phyloP scores from a whole-genome alignment of 2,329 filamentous ascomycete species.

The Calonectria montana region DNA sequence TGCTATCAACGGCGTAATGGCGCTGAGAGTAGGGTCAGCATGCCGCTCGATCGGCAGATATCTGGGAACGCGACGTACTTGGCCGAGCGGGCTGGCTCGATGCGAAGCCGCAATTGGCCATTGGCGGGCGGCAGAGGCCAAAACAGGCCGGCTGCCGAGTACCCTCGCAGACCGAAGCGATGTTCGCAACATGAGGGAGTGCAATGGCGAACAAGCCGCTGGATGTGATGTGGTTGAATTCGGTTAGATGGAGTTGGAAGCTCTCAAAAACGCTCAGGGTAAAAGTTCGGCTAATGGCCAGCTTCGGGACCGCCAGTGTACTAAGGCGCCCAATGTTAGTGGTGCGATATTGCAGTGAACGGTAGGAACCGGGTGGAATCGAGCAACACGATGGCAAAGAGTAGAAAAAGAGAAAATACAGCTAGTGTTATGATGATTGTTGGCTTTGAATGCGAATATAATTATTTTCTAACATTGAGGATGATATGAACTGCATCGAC shows the following conservation, averaged over 20 bases:
- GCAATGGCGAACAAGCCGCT: conserved; percentile 55
- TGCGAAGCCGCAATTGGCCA: conserved; percentile 60
- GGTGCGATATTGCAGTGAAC: conserved; percentile 29
- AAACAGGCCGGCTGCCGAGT: conserved; percentile 65
- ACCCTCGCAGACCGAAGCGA: conserved; percentile 74
- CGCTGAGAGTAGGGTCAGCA: conserved; percentile 59
- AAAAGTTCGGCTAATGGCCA: conserved; percentile 57
- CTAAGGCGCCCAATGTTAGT: conserved; percentile 33
- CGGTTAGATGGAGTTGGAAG: conserved; percentile 47
- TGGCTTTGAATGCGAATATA: background rate
- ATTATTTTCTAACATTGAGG: background rate
- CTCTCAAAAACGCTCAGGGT: conserved; percentile 58
- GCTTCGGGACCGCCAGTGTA: conserved; percentile 37
- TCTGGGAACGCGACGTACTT: conserved; percentile 50
- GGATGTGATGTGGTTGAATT: conserved; percentile 44
- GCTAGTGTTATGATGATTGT: too few species aligned
- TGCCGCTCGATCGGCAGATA: conserved; percentile 44
- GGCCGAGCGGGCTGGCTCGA: conserved; percentile 45
- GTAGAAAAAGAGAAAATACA: background rate
- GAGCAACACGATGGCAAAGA: conserved; percentile 27
- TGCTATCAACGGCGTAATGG: conserved; percentile 66
- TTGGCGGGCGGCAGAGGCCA: conserved; percentile 67
- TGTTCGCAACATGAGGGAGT: conserved; percentile 75
- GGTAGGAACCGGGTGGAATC: conserved; percentile 52
- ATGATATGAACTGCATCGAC: conserved; percentile 11